phyloP scores from a whole-genome alignment of 441 rosid genomes.

The Adansonia madagascariensis region DNA sequence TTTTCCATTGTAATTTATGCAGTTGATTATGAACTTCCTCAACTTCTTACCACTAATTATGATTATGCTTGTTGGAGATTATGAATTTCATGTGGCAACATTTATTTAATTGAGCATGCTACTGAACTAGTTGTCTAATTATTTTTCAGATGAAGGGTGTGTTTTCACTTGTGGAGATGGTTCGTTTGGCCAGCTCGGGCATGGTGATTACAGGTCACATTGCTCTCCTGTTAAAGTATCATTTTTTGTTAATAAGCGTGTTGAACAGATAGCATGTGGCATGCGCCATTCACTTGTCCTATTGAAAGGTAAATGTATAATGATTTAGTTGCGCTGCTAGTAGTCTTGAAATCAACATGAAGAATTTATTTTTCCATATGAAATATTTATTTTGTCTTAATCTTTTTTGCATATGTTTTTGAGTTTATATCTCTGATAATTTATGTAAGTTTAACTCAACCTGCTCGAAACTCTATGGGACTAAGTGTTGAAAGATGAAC shows the following conservation, averaged over 20 bases:
- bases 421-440: not conserved
- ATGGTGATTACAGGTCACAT: constrained; percentile 60
- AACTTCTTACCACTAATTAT: not conserved
- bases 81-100: not conserved
- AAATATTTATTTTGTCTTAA: not conserved
- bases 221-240: constrained; percentile 60
- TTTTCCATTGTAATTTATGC: not conserved
- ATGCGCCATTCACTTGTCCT: constrained; percentile 93
- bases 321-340: not conserved
- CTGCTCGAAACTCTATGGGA: not conserved
- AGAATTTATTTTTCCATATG: constrained; percentile 1
- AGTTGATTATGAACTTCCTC: not conserved
- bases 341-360: constrained; percentile 6
- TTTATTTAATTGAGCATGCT: not conserved
- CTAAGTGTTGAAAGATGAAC: not conserved
- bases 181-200: constrained; percentile 92
- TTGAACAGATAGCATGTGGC: constrained; percentile 74
- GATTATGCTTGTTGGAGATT: not conserved
- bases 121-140: not conserved
- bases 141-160: constrained; percentile 47
- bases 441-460: not conserved
- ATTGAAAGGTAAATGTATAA: constrained; percentile 55
- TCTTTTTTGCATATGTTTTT: not conserved
- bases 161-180: constrained; percentile 88
- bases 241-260: constrained; percentile 50